Percentiles rank a stretch among this genome's conserved stretches.
These are phyloP conservation scores for Aspergillus sparsus DNA, from an alignment of 495 filamentous ascomycete genomes.

Conservation along the genomic window DNA sequence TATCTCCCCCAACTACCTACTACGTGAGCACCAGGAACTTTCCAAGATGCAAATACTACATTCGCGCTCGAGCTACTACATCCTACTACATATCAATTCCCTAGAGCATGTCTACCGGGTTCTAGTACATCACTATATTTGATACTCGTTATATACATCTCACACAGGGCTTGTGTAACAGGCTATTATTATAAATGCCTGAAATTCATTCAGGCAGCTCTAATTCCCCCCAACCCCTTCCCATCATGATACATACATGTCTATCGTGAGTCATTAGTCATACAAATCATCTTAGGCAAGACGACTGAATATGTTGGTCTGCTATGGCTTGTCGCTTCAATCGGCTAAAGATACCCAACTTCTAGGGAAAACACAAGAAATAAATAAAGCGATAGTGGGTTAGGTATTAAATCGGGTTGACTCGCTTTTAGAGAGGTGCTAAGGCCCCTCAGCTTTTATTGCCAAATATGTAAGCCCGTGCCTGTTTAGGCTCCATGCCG, in stretches of 20 bases:
- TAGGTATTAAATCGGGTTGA: background rate
- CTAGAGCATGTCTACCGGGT: too few species aligned
- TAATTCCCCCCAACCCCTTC: constrained; percentile 6
- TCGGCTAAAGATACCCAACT: constrained; percentile 4
- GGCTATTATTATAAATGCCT: constrained; percentile 12
- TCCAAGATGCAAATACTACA: too few species aligned
- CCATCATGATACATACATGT: constrained; percentile 47
- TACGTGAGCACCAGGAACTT: too few species aligned
- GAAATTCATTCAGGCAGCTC: constrained; percentile 2
- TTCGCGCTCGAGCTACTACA: too few species aligned
- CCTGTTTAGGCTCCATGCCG: constrained; percentile 49
- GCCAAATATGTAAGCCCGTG: constrained; percentile 43
- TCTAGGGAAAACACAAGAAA: constrained; percentile 12
- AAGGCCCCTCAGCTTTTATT: constrained; percentile 17
- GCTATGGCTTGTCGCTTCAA: background rate
- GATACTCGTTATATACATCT: too few species aligned
- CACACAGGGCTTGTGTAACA: too few species aligned
- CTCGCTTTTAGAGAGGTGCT: background rate
- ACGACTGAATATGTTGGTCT: background rate
- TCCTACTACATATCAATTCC: too few species aligned
- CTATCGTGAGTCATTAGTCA: constrained; percentile 51
- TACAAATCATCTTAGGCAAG: constrained; percentile 31
- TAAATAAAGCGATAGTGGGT: constrained; percentile 10
- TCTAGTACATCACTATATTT: too few species aligned
- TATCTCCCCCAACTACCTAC: too few species aligned